phyloP scores from a whole-genome alignment of 1,284 basidiomycete genomes.

The Ganoderma leucocontextum region DNA sequence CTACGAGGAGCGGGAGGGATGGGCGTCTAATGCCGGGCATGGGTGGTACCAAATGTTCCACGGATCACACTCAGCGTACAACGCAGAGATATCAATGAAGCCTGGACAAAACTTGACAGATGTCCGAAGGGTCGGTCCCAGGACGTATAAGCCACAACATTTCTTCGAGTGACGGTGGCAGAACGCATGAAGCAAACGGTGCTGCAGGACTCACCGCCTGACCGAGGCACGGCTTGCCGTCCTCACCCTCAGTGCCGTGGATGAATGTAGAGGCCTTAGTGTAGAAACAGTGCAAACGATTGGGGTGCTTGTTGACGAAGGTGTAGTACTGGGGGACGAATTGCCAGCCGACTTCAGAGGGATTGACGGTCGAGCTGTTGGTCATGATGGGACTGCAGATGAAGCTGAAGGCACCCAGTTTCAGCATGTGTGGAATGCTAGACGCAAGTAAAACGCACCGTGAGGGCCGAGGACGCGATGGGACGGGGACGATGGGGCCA shows the following conservation, averaged over 20 bases:
- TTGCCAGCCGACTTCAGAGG: slow-evolving; percentile 95
- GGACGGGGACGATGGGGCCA: slow-evolving; percentile 29
- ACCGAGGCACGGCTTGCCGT: slow-evolving; percentile 86
- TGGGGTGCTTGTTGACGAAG: slow-evolving; percentile 97
- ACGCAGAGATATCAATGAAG: background rate
- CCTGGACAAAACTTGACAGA: background rate
- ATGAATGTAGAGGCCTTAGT: slow-evolving; percentile 97
- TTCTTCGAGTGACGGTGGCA: slow-evolving; percentile 16
- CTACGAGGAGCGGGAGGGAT: background rate
- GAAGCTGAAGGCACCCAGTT: slow-evolving; percentile 29
- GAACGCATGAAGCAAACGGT: slow-evolving; percentile 8
- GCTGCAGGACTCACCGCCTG: slow-evolving; percentile 75
- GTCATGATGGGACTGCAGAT: slow-evolving; percentile 44
- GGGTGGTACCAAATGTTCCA: background rate
- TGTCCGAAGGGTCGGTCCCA: no score
- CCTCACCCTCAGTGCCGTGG: slow-evolving; percentile 96
- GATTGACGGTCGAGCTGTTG: slow-evolving; percentile 64
- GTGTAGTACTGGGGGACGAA: slow-evolving; percentile 98
- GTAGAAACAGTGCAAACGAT: slow-evolving; percentile 98
- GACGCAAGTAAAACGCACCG: slow-evolving; percentile 22
- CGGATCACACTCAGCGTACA: background rate
- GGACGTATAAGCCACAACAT: background rate
- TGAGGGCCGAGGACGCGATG: slow-evolving; percentile 27
- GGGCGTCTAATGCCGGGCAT: background rate
- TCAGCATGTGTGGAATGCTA: slow-evolving; percentile 16